Base-by-base conservation (phyloP, 2,329 filamentous ascomycete genomes). In the Leptographium procerum region DNA sequence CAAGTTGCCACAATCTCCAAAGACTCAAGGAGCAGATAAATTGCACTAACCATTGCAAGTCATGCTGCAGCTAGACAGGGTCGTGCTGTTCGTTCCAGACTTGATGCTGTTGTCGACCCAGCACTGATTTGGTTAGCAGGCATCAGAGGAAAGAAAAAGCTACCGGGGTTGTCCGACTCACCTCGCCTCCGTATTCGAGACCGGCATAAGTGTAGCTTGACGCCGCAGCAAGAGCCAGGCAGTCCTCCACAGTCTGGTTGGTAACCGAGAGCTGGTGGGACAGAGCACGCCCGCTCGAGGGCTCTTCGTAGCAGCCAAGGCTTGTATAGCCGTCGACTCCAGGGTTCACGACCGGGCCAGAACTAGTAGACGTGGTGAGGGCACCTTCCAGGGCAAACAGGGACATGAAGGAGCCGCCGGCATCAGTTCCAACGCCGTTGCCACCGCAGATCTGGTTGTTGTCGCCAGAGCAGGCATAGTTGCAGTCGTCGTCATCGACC, bases 381-480 rank as follows among this genome's bases (percentile, higher is more conserved):
- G 61, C 64, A 8, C 66, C 64, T 4, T 64, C 61, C 29, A 74
- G 71, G 4, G 73, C 74, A 56, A 79, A 82, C 1, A 81, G 63
- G 48, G 75, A 81, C 57, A 83, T 72, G 66, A 73, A 78, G 8
- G 71, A 59, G 34, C 71, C 70, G 9, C 69, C 69, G 10, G 63
- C 66, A 19, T 64, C 65, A 2, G 67, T 62, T 9, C 69, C 64
- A 14, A 69, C 64, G 11, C 73, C 77, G 54, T 80, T 75, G 2
- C 80, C 80, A 54, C 81, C 80, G 51, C 81, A 84, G 19, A 76
- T 71, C 63, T 82, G 71, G 59, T 75, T 74, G 31, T 75, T 59
- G 50, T 77, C 73, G 1, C 79, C 80, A 0, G 69, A 63, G 61
- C 81, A 84, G 43, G 72, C 66, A 59, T 72, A 81, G 67, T 78